Percentiles rank a stretch among this genome's conserved stretches.
phyloP scores from a whole-genome alignment of 495 filamentous ascomycete species.

The Talaromyces proteolyticus region DNA sequence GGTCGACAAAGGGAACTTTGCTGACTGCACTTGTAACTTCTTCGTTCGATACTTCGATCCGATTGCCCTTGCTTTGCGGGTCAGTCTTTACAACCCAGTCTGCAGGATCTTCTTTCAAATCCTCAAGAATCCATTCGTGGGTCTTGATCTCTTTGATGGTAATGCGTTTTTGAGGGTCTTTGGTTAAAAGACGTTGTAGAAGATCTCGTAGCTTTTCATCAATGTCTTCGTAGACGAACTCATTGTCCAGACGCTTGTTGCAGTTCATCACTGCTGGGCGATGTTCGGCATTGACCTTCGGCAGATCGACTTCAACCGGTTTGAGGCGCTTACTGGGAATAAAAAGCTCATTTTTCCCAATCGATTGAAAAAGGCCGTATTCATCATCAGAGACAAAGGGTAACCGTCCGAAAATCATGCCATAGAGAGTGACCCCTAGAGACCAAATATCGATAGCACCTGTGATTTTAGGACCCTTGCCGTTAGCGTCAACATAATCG shows the following conservation, averaged over 20 bases:
- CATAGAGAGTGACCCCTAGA: slow-evolving; percentile 90
- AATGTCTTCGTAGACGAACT: slow-evolving; percentile 79
- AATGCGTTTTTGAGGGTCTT: slow-evolving; percentile 84
- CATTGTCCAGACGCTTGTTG: slow-evolving; percentile 56
- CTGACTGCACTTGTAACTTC: slow-evolving; percentile 90
- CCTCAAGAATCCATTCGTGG: slow-evolving; percentile 90
- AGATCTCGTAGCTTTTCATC: slow-evolving; percentile 78
- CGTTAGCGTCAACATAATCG: slow-evolving; percentile 40
- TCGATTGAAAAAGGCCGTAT: slow-evolving; percentile 82
- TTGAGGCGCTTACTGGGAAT: slow-evolving; percentile 76
- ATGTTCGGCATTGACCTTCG: slow-evolving; percentile 29
- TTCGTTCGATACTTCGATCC: slow-evolving; percentile 85
- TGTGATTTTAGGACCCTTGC: slow-evolving; percentile 49
- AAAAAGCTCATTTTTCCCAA: slow-evolving; percentile 84
- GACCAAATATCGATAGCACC: slow-evolving; percentile 94
- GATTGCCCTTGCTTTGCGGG: slow-evolving; percentile 77
- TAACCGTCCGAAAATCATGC: slow-evolving; percentile 86
- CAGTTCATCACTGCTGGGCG: slow-evolving; percentile 21
- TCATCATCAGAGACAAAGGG: slow-evolving; percentile 90
- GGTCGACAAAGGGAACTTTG: slow-evolving; percentile 78
- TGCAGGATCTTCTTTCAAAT: slow-evolving; percentile 59
- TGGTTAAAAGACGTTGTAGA: slow-evolving; percentile 73
- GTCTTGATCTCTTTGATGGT: slow-evolving; percentile 88
- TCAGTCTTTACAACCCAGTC: slow-evolving; percentile 93
- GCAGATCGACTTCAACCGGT: slow-evolving; percentile 58